phyloP scores from a whole-genome alignment of 305 asterid species.

The Solanum chacoense region DNA sequence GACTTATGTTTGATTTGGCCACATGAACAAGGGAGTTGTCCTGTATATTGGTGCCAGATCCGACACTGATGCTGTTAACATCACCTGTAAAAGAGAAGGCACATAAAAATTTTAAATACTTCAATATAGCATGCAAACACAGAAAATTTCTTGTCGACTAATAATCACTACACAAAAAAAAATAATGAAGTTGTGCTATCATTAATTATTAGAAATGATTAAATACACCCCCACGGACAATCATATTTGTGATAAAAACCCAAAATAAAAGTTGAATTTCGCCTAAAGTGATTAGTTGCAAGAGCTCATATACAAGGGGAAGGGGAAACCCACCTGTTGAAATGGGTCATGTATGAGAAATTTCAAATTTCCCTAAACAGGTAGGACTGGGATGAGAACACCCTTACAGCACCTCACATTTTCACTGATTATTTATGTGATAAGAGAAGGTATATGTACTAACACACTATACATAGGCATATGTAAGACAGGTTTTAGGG shows the following conservation, averaged over 20 bases:
- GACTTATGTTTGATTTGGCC: constrained; percentile 66
- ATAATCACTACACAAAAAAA: not conserved
- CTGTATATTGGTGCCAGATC: constrained; percentile 82
- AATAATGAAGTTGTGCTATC: not conserved
- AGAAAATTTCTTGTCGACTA: not conserved
- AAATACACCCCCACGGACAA: not conserved
- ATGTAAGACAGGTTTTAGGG: not conserved
- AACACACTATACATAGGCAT: not conserved
- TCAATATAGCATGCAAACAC: not conserved
- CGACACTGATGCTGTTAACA: constrained; percentile 67
- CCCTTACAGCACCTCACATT: not conserved
- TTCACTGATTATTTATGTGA: not conserved
- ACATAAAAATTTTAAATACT: not conserved
- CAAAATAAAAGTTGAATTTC: not conserved
- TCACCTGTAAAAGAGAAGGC: constrained; percentile 41
- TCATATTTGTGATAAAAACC: not conserved
- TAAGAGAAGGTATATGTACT: not conserved
- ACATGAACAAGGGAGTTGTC: constrained; percentile 90
- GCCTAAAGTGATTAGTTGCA: not conserved
- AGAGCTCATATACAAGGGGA: not conserved
- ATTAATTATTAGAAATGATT: not conserved
- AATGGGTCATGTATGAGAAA: not conserved
- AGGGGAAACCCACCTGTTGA: not conserved
- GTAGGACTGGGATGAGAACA: not conserved
- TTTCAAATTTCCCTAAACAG: not conserved